Conservation (phyloP, 2,329 filamentous ascomycete species). For the Ambrosiella xylebori region DNA sequence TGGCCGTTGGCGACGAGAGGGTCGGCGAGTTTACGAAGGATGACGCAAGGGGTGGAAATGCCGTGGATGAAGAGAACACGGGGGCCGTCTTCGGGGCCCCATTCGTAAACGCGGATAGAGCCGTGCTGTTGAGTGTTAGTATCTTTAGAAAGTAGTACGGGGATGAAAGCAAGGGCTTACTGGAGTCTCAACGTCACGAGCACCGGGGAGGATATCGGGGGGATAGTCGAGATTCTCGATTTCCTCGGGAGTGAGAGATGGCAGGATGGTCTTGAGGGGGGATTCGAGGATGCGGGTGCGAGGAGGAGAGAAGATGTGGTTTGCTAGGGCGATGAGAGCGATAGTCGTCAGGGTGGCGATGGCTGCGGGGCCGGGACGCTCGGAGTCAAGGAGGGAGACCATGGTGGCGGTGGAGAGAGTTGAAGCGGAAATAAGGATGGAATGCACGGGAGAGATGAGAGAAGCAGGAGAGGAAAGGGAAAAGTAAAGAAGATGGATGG, state of each 20-base stretch:
- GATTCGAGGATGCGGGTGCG: slow-evolving; percentile 25
- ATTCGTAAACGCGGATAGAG: slow-evolving; percentile 64
- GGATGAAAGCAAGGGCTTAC: slow-evolving; percentile 18
- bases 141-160: neutral
- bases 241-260: slow-evolving; percentile 21
- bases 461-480: neutral
- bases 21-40: slow-evolving; percentile 49
- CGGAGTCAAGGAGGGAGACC: slow-evolving; percentile 8
- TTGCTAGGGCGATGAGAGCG: slow-evolving; percentile 22
- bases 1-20: slow-evolving; percentile 51
- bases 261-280: slow-evolving; percentile 27
- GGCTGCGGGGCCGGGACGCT: slow-evolving; percentile 19
- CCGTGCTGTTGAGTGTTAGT: slow-evolving; percentile 37
- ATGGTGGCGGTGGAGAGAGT: neutral
- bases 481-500: neutral
- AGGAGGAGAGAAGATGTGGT: slow-evolving; percentile 24
- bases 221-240: slow-evolving; percentile 35
- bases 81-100: slow-evolving; percentile 53
- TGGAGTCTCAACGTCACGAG: slow-evolving; percentile 53
- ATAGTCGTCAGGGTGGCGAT: slow-evolving; percentile 23
- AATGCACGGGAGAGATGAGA: neutral
- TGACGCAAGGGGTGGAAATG: slow-evolving; percentile 66
- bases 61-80: slow-evolving; percentile 69
- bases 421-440: neutral
- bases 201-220: slow-evolving; percentile 52